Conservation (phyloP, 2,329 filamentous ascomycete species). For the Cladosporium cucumerinum region DNA sequence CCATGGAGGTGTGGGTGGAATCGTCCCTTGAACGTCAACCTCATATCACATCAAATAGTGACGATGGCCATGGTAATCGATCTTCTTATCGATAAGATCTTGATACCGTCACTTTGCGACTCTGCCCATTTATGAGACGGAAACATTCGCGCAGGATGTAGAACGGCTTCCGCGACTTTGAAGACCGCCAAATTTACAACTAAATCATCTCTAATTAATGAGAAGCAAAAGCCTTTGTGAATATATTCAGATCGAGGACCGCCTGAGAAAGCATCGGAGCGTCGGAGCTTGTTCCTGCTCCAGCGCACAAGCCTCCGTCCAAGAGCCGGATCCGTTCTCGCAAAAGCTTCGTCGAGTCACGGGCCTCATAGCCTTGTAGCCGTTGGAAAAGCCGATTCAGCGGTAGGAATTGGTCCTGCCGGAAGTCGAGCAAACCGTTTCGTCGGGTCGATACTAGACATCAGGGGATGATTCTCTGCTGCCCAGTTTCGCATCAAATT, state of each 20-base stretch:
- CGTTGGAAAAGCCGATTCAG: background rate
- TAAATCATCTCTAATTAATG: background rate
- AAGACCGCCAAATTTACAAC: background rate
- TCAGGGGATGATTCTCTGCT: background rate
- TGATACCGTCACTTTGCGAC: rapidly evolving
- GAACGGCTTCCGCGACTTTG: background rate
- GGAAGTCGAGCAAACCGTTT: background rate
- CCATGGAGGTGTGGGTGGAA: background rate
- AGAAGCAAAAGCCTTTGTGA: background rate
- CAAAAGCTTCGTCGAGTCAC: constrained; percentile 6
- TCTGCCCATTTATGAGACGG: background rate
- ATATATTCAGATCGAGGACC: background rate
- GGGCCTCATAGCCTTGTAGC: background rate
- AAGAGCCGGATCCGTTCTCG: background rate
- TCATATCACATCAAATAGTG: background rate
- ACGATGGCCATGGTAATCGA: background rate
- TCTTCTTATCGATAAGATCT: background rate
- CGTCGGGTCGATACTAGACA: background rate
- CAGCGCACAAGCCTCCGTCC: background rate
- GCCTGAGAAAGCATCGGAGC: too few species aligned
- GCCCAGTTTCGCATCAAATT: too few species aligned
- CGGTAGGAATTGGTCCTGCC: background rate
- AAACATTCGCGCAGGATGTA: background rate
- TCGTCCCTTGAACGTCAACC: background rate
- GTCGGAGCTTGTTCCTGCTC: constrained; percentile 8